These are phyloP conservation scores for Verticillium nubilum DNA, from an alignment of 2,329 filamentous ascomycete genomes.

Conservation along the genomic window DNA sequence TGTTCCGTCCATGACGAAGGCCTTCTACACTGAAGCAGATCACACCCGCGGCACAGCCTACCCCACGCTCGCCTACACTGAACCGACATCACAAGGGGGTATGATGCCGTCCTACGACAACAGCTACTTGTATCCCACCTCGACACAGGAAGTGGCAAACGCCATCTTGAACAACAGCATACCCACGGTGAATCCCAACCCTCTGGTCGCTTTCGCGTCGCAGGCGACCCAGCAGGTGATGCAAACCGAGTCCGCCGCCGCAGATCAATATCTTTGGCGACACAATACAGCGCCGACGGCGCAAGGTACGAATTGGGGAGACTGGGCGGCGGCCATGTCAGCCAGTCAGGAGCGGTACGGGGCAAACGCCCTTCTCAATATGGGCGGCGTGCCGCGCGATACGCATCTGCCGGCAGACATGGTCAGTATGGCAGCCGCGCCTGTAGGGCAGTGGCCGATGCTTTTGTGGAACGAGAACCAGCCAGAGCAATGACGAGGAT, in stretches of 20 bases:
- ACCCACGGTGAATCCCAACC: conserved; percentile 24
- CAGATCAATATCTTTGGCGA: conserved; percentile 26
- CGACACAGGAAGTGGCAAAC: conserved; percentile 11
- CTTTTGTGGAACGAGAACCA: background rate
- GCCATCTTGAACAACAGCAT: conserved; percentile 21
- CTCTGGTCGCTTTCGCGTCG: conserved; percentile 32
- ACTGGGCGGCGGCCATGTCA: conserved; percentile 48
- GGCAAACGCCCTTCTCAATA: conserved; percentile 41
- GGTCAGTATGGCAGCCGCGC: background rate
- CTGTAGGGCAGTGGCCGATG: conserved; percentile 1
- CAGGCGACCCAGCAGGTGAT: conserved; percentile 30
- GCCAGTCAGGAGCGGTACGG: conserved; percentile 44
- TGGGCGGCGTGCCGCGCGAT: conserved; percentile 25
- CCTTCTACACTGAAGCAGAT: conserved; percentile 21
- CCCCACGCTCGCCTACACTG: conserved; percentile 22
- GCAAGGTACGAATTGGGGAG: conserved; percentile 43
- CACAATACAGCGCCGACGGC: conserved; percentile 6
- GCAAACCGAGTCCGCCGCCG: conserved; percentile 12
- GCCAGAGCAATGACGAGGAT: background rate
- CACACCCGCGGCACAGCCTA: conserved; percentile 22
- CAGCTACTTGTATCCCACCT: conserved; percentile 7
- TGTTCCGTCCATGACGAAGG: conserved; percentile 17
- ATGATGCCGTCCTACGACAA: conserved; percentile 9
- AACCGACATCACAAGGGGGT: conserved; percentile 15
- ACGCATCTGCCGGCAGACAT: background rate